These are phyloP conservation scores for Ophiosphaerella korrae DNA, from an alignment of 2,329 filamentous ascomycete species.

Conservation along the genomic window DNA sequence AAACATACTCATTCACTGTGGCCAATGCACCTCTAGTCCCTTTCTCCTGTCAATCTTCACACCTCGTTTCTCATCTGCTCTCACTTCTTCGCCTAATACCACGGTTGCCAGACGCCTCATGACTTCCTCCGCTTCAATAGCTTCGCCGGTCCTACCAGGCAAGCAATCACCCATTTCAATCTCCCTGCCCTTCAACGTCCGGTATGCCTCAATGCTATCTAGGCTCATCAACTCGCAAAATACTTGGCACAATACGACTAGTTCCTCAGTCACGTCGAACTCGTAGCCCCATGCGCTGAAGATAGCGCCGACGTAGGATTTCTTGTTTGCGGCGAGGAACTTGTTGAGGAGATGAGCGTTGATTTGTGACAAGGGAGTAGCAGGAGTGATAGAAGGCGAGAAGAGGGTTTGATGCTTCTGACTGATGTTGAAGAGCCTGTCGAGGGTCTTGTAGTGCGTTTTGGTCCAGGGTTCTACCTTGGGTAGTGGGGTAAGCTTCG, in stretches of 20 bases:
- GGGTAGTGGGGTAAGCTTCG: constrained; percentile 36
- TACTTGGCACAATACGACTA: constrained; percentile 42
- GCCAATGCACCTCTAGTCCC: constrained; percentile 22
- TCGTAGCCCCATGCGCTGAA: constrained; percentile 45
- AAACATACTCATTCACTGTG: constrained; percentile 4
- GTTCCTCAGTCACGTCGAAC: constrained; percentile 35
- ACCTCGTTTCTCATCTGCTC: constrained; percentile 43
- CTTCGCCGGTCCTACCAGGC: constrained; percentile 25
- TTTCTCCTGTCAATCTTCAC: constrained; percentile 21
- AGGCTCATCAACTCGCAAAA: constrained; percentile 40
- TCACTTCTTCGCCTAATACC: constrained; percentile 38
- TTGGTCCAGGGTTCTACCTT: constrained; percentile 47
- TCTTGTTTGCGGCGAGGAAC: constrained; percentile 26
- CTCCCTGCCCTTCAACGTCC: constrained; percentile 23
- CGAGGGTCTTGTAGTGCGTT: constrained; percentile 47
- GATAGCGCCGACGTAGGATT: constrained; percentile 34
- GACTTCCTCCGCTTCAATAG: constrained; percentile 33
- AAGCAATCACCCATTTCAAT: constrained; percentile 38
- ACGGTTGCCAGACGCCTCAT: constrained; percentile 40
- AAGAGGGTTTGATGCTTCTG: constrained; percentile 41
- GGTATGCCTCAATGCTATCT: constrained; percentile 32
- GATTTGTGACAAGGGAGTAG: constrained; percentile 25
- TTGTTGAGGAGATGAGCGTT: constrained; percentile 36
- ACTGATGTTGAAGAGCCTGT: constrained; percentile 41
- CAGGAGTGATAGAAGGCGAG: constrained; percentile 24